A percentile compares a stretch with the other conserved stretches of the same genome.
These are phyloP conservation scores for Chaetomium sp. DNA, from an alignment of 2,329 filamentous ascomycete genomes.

Conservation along the genomic window DNA sequence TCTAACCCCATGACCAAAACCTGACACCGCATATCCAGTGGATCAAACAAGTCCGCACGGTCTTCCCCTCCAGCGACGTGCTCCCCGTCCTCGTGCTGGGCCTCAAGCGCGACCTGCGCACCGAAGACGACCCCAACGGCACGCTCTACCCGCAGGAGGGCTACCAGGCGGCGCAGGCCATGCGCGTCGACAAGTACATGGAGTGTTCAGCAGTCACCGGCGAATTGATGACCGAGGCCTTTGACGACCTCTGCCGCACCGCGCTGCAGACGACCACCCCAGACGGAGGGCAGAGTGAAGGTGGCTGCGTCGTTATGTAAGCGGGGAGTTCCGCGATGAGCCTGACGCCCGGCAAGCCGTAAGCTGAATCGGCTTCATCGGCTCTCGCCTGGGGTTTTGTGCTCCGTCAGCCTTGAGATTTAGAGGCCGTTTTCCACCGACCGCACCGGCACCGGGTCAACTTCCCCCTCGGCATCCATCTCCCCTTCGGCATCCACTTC, in stretches of 20 bases:
- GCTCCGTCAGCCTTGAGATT: neutral
- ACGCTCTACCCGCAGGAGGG: constrained; percentile 57
- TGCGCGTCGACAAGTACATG: constrained; percentile 57
- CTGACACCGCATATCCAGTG: constrained; percentile 38
- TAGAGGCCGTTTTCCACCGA: constrained; percentile 32
- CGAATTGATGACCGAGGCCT: constrained; percentile 50
- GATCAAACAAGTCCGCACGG: constrained; percentile 47
- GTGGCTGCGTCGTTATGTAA: constrained; percentile 47
- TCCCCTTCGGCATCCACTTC: constrained; percentile 19
- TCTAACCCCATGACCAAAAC: neutral
- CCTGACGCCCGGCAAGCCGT: no score
- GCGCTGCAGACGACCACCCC: constrained; percentile 43
- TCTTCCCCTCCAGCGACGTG: constrained; percentile 41
- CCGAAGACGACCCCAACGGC: constrained; percentile 52
- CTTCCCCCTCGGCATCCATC: constrained; percentile 25
- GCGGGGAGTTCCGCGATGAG: neutral
- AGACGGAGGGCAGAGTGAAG: constrained; percentile 48
- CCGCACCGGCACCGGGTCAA: constrained; percentile 1
- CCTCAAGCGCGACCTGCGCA: constrained; percentile 54
- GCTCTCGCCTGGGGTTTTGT: no score
- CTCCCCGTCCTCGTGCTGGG: constrained; percentile 53
- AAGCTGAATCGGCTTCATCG: no score
- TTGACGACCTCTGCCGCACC: constrained; percentile 55
- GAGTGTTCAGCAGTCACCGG: constrained; percentile 58
- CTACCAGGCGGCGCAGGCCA: constrained; percentile 48